Evolutionary conservation across 1,284 basidiomycete genomes (phyloP).

Genomic region (Ustilago esculenta): DNA sequence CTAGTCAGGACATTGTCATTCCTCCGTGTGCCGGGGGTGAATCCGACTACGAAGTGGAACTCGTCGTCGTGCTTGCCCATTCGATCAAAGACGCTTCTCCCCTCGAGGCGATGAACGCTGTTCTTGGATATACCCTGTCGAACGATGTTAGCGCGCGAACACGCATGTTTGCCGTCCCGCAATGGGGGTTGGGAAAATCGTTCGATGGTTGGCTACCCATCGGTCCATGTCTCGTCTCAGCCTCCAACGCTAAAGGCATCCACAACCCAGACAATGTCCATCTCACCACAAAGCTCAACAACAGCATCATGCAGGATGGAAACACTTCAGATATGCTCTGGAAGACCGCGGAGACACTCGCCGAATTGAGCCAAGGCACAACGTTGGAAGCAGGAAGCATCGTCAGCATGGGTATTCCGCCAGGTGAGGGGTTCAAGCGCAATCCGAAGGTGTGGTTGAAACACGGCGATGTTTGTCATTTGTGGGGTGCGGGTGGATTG

Average conservation of each 20-base stretch:
- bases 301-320: slow-evolving; percentile 76
- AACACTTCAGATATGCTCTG: slow-evolving; percentile 70
- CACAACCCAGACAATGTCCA: slow-evolving; percentile 77
- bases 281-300: slow-evolving; percentile 78
- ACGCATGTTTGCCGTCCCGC: slow-evolving; percentile 52
- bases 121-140: slow-evolving; percentile 50
- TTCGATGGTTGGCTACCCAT: slow-evolving; percentile 52
- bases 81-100: slow-evolving; percentile 39
- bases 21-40: slow-evolving; percentile 38
- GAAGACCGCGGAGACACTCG: slow-evolving; percentile 53
- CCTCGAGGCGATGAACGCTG: slow-evolving; percentile 27
- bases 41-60: slow-evolving; percentile 58
- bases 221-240: slow-evolving; percentile 33
- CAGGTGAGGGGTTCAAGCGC: slow-evolving; percentile 78
- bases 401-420: slow-evolving; percentile 73
- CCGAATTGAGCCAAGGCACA: slow-evolving; percentile 71
- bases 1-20: slow-evolving; percentile 35
- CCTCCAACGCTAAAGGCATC: slow-evolving; percentile 70
- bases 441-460: slow-evolving; percentile 78
- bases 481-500: slow-evolving; percentile 30
- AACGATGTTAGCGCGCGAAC: slow-evolving; percentile 53
- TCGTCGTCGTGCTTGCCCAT: slow-evolving; percentile 44
- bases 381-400: slow-evolving; percentile 83
- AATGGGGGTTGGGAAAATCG: slow-evolving; percentile 54
- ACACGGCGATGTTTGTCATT: slow-evolving; percentile 76